Evolutionary conservation across 129 eudicot genomes (phyloP).

Genomic region (Silybum marianum): DNA sequence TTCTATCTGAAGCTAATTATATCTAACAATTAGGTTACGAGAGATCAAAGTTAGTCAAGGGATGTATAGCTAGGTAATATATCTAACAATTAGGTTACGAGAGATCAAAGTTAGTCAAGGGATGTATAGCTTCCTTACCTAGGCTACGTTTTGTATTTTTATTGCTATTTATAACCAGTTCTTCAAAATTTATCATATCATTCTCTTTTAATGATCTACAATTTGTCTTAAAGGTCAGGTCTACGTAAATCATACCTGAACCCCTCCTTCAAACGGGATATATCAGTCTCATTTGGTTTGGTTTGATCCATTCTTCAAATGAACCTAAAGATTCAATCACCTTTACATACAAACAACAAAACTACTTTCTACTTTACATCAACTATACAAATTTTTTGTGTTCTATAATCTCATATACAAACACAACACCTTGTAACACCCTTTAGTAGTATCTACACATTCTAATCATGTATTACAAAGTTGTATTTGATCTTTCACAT

Average conservation of each 20-base stretch:
- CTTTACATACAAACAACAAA: neutral
- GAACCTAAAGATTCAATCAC: neutral
- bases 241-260: neutral
- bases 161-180: too few relatives aligned
- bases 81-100: too few relatives aligned
- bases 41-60: too few relatives aligned
- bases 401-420: neutral
- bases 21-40: too few relatives aligned
- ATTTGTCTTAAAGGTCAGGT: neutral
- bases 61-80: too few relatives aligned
- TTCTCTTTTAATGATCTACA: neutral
- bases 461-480: neutral
- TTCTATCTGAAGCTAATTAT: too few relatives aligned
- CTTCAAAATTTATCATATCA: too few relatives aligned
- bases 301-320: neutral
- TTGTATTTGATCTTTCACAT: neutral
- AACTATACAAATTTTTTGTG: neutral
- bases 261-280: neutral
- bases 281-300: neutral
- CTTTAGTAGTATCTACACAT: neutral
- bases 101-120: too few relatives aligned
- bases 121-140: too few relatives aligned
- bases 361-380: neutral
- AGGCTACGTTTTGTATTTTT: too few relatives aligned
- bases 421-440: neutral